Base-by-base conservation (phyloP, 768 basidiomycete species). In the Lanmaoa pseudosensibilis region DNA sequence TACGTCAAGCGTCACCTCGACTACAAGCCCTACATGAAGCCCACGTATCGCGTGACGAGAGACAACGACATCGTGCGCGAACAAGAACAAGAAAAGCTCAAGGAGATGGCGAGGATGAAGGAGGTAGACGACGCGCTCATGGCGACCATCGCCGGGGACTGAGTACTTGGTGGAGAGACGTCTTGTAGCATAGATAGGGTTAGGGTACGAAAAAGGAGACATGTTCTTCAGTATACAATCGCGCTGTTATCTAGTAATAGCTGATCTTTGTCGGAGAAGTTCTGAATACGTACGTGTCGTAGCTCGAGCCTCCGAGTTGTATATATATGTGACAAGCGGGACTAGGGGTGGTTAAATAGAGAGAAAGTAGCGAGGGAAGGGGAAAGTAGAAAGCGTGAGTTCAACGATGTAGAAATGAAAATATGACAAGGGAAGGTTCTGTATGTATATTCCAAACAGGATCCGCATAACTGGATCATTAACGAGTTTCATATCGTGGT, bases 1-100 rank as follows among this genome's bases (percentile, higher is more conserved):
- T 97, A 96, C 68, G 91, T 93, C 58, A 95, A 95, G 71, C 84
- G 90, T 12, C 84, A 91, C 58, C 77, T 95, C 45, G 90, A 94
- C 59, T 95, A 94, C 73, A 88, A 86, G 69, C 85, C 87, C 0
- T 71, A 83, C 66, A 78, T 77, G 65, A 83, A 78, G 27, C 89
- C 90, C 5, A 83, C 84, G 0, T 91, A 92, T 64, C 79, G 86
- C 2, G 73, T 82, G 36, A 76, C 81, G 40, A 77, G 87, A 27
- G 87, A 90, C 69, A 82, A 78, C 16, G 88, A 88, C 65, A 83
- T 82, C 6, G 81, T 81, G 8, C 77, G 78, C 60, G 86, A 86
- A 66, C 82, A 80, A 62, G 81, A 84, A 57, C 71, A 78, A 46
- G 83, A 83, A 61, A 74, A 72, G 53, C 78, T 81, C 64, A 77